Evolutionary conservation across 2,329 filamentous ascomycete genomes (phyloP).

Genomic region (Fusarium torreyae): DNA sequence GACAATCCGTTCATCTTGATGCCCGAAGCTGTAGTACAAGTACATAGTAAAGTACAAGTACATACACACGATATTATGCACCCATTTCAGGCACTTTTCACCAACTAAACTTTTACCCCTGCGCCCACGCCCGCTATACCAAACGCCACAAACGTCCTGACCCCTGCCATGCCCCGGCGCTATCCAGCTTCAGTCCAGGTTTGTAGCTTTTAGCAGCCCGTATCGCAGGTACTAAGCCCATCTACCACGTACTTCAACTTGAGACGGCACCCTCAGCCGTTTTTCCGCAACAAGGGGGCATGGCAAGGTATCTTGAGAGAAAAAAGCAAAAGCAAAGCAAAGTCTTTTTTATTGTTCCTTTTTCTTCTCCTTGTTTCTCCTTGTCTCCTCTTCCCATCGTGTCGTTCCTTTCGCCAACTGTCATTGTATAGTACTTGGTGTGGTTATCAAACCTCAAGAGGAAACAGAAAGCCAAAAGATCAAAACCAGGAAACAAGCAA

Average conservation of each 20-base stretch:
- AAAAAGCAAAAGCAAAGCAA: constrained; percentile 18
- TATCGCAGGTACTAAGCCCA: constrained; percentile 9
- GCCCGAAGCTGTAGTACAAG: neutral
- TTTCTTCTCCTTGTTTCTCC: constrained; percentile 13
- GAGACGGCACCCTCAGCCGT: constrained; percentile 40
- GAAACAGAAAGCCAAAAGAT: constrained; percentile 1
- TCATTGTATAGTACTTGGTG: no score
- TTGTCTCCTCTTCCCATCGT: constrained; percentile 20
- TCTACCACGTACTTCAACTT: constrained; percentile 29
- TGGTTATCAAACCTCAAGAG: neutral
- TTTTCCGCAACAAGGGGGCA: constrained; percentile 40
- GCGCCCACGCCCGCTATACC: constrained; percentile 8
- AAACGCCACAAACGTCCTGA: constrained; percentile 39
- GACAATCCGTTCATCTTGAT: neutral
- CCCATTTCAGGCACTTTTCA: constrained; percentile 12
- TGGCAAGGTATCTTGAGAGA: constrained; percentile 14
- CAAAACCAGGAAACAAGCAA: constrained; percentile 6
- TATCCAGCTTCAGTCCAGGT: constrained; percentile 23
- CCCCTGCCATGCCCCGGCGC: constrained; percentile 18
- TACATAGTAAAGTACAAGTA: neutral
- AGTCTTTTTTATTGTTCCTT: constrained; percentile 13
- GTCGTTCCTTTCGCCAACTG: constrained; percentile 16
- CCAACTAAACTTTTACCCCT: constrained; percentile 20
- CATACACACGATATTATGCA: constrained; percentile 23
- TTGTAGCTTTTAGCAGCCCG: constrained; percentile 18